phyloP scores from a whole-genome alignment of 208 protist species.

The Naegleria gruberi region DNA sequence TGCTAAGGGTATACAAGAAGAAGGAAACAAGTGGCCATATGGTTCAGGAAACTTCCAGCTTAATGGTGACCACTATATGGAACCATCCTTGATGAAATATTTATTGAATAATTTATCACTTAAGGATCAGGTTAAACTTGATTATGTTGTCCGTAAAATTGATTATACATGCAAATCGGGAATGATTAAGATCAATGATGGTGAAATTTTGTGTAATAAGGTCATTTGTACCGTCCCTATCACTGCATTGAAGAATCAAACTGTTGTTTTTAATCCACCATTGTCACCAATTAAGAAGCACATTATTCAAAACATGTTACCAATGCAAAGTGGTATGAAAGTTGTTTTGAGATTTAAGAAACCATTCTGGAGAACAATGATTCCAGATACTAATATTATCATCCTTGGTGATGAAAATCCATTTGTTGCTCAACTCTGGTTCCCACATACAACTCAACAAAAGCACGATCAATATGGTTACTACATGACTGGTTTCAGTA shows the following conservation, averaged over 20 bases:
- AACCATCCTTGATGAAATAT: background rate
- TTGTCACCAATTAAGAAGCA: background rate
- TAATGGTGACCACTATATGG: background rate
- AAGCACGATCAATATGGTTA: background rate
- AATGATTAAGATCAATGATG: background rate
- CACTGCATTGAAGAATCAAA: background rate
- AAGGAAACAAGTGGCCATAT: background rate
- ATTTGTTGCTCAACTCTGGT: conserved; percentile 7
- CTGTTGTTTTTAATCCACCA: background rate
- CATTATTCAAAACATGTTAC: conserved; percentile 4
- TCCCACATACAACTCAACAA: background rate
- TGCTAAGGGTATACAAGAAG: background rate
- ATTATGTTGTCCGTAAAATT: background rate
- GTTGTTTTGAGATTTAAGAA: background rate
- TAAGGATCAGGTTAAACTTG: background rate
- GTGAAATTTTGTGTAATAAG: background rate
- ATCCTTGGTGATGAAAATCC: background rate
- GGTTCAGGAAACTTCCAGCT: background rate
- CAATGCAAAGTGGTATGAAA: background rate
- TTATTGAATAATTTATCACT: background rate
- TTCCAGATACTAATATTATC: background rate
- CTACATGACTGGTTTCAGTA: background rate
- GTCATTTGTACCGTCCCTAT: background rate
- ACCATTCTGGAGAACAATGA: background rate
- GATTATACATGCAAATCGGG: background rate